Evolutionary conservation across 352 stramenopile species (phyloP).

Genomic region (Ophiocytium majus): DNA sequence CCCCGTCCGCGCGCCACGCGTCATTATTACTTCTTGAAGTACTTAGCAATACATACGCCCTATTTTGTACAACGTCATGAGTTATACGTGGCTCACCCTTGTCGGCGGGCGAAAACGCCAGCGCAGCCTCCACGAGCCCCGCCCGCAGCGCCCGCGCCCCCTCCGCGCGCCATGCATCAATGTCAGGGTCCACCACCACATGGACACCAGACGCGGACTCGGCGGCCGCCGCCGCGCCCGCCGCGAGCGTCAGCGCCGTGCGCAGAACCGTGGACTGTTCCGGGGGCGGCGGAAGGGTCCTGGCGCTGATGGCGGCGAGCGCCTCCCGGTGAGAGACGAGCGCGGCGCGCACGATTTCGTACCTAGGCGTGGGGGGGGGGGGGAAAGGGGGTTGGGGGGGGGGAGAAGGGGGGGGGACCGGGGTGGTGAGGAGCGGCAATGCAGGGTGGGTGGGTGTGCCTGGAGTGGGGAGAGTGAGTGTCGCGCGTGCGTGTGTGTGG

Average conservation of each 20-base stretch:
- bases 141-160: not conserved
- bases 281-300: not conserved
- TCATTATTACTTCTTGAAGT: not conserved
- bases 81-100: slow-evolving; percentile 3
- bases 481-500: not conserved
- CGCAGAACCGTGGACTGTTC: not conserved
- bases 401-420: not conserved
- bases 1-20: not conserved
- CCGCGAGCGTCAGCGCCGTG: not conserved
- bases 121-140: not conserved
- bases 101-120: not conserved
- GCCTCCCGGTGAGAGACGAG: not conserved
- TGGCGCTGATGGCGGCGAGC: not conserved
- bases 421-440: not conserved
- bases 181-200: slow-evolving; percentile 10
- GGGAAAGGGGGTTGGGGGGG: not conserved
- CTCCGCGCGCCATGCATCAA: slow-evolving; percentile 23
- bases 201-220: not conserved
- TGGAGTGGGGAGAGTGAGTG: not conserved
- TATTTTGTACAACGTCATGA: too few relatives aligned
- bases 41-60: not conserved
- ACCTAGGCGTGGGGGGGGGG: not conserved
- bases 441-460: too few relatives aligned
- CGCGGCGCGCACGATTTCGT: not conserved
- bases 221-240: not conserved